These are phyloP conservation scores for Alternaria brassicae DNA, from an alignment of 2,329 filamentous ascomycete species.

Conservation along the genomic window DNA sequence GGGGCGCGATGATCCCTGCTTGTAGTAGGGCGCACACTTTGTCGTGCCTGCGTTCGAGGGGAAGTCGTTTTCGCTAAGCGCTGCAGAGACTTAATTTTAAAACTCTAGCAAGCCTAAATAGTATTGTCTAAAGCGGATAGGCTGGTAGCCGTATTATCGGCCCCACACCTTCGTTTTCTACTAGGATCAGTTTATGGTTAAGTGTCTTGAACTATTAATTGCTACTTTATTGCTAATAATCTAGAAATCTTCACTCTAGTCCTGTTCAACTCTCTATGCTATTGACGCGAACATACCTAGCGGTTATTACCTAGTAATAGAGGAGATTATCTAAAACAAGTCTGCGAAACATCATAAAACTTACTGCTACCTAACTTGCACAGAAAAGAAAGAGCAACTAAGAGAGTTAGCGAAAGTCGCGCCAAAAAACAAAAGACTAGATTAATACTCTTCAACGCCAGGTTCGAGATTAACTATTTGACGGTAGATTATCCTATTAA, in stretches of 20 bases:
- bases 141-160: background rate
- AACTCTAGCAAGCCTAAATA: background rate
- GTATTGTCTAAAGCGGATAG: background rate
- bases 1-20: background rate
- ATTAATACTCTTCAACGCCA: constrained; percentile 11
- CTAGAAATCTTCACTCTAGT: background rate
- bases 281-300: background rate
- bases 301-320: background rate
- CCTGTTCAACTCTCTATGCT: constrained; percentile 1
- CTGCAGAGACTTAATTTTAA: background rate
- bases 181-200: background rate
- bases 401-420: constrained; percentile 11
- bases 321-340: background rate
- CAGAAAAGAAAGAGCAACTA: constrained; percentile 11
- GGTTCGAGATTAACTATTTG: constrained; percentile 9
- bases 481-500: constrained; percentile 8
- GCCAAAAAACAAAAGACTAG: constrained; percentile 12
- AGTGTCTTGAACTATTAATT: background rate
- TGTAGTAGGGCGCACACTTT: background rate
- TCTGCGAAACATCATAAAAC: constrained; percentile 2
- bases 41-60: background rate
- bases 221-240: background rate
- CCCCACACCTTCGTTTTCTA: background rate
- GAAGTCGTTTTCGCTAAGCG: background rate
- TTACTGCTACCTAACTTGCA: constrained; percentile 1